These are phyloP conservation scores for Bremia lactucae DNA, from an alignment of 352 stramenopile genomes.

Conservation along the genomic window DNA sequence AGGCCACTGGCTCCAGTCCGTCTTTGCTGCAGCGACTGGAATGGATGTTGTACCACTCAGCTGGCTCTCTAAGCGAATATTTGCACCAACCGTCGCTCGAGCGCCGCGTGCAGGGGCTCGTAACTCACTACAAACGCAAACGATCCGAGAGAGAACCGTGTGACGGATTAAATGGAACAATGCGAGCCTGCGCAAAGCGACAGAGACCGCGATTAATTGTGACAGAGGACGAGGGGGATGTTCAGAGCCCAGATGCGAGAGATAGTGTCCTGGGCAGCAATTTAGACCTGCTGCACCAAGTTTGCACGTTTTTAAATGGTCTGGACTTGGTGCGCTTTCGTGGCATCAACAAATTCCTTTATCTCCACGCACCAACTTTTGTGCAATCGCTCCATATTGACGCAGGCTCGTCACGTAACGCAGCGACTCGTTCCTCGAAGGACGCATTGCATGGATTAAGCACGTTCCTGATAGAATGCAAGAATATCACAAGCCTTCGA, in stretches of 20 bases:
- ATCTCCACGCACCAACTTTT: conserved; percentile 29
- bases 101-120: conserved; percentile 58
- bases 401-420: neutral
- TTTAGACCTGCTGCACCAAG: conserved; percentile 39
- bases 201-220: conserved; percentile 8
- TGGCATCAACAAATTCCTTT: conserved; percentile 42
- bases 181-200: conserved; percentile 7
- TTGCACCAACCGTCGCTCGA: conserved; percentile 48
- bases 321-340: conserved; percentile 32
- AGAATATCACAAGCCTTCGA: conserved; percentile 29
- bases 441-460: conserved; percentile 7
- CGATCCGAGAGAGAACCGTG: conserved; percentile 7
- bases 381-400: conserved; percentile 42
- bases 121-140: conserved; percentile 50
- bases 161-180: conserved; percentile 7
- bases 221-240: conserved; percentile 8
- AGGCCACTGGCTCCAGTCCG: conserved; percentile 18
- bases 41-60: conserved; percentile 66
- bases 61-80: conserved; percentile 55
- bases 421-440: conserved; percentile 8
- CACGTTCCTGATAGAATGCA: conserved; percentile 28
- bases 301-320: conserved; percentile 48
- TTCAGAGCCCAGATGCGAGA: conserved; percentile 6
- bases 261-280: conserved; percentile 41
- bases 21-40: conserved; percentile 64